Evolutionary conservation across 2,329 filamentous ascomycete species (phyloP).

Genomic region (Exophiala alcalophila): DNA sequence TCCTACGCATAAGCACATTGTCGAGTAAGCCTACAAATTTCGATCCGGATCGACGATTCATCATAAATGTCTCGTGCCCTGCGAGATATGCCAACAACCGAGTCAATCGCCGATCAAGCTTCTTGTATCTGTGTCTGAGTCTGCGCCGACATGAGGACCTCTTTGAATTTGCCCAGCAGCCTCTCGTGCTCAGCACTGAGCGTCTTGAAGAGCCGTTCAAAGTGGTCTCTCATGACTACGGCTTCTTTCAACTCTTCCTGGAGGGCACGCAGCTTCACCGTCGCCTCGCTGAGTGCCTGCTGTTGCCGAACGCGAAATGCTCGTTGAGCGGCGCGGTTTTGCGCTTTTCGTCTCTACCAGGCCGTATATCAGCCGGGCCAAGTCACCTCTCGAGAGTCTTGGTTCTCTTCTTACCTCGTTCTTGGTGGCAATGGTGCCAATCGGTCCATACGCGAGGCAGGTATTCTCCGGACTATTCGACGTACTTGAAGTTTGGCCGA

Average conservation of each 20-base stretch:
- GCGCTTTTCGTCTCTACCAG: constrained; percentile 66
- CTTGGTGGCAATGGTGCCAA: constrained; percentile 7
- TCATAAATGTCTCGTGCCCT: too few relatives aligned
- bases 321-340: constrained; percentile 87
- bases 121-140: too few relatives aligned
- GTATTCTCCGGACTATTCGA: too few relatives aligned
- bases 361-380: constrained; percentile 56
- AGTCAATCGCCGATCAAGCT: too few relatives aligned
- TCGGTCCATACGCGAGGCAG: background rate
- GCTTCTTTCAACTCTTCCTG: constrained; percentile 14
- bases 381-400: constrained; percentile 45
- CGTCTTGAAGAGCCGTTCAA: constrained; percentile 10
- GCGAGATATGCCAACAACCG: too few relatives aligned
- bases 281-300: constrained; percentile 47
- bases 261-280: constrained; percentile 4
- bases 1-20: too few relatives aligned
- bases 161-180: constrained; percentile 6
- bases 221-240: constrained; percentile 12
- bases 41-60: too few relatives aligned
- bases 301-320: constrained; percentile 94
- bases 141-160: constrained; percentile 3
- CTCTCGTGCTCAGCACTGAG: constrained; percentile 13
- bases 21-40: too few relatives aligned
- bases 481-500: too few relatives aligned
- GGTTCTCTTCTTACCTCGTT: constrained; percentile 11